Percentiles rank a stretch among this genome's conserved stretches.
These are phyloP conservation scores for Phaeodactylum tricornutum DNA, from an alignment of 108 stramenopile species.

Conservation along the genomic window DNA sequence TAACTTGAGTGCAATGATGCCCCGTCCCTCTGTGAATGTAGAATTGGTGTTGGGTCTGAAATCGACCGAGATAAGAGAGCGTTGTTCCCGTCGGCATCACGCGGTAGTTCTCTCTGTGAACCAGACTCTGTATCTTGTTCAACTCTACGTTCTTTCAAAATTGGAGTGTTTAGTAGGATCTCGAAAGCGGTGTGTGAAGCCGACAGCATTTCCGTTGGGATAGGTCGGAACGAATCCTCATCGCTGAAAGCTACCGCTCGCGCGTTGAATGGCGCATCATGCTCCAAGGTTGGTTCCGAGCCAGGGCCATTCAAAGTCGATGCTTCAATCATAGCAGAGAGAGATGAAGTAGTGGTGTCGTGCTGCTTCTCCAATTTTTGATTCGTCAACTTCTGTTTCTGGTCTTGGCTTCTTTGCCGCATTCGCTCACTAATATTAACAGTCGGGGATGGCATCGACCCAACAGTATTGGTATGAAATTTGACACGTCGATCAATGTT, in stretches of 20 bases:
- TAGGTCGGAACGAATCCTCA: not conserved
- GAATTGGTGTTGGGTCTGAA: not conserved
- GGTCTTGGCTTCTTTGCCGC: not conserved
- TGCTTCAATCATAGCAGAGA: too few species aligned
- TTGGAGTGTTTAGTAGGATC: not conserved
- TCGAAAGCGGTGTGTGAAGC: constrained; percentile 13
- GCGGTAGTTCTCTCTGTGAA: too few species aligned
- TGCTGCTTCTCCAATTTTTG: not conserved
- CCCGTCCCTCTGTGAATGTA: too few species aligned
- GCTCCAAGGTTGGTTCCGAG: not conserved
- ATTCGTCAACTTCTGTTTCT: not conserved
- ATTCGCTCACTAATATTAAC: constrained; percentile 12
- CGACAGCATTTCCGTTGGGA: constrained; percentile 1
- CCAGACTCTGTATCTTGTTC: too few species aligned
- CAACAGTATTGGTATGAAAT: constrained; percentile 1
- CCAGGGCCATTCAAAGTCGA: not conserved
- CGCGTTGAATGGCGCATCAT: not conserved
- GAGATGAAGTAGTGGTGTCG: too few species aligned
- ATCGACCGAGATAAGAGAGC: constrained; percentile 1
- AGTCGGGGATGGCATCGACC: not conserved
- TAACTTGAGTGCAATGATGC: too few species aligned
- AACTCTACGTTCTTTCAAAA: too few species aligned
- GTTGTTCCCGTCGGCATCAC: not conserved
- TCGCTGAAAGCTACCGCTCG: not conserved
- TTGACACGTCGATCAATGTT: constrained; percentile 7